Base-by-base conservation (phyloP, 2,329 filamentous ascomycete species). In the Pseudocercospora pini-densiflorae region DNA sequence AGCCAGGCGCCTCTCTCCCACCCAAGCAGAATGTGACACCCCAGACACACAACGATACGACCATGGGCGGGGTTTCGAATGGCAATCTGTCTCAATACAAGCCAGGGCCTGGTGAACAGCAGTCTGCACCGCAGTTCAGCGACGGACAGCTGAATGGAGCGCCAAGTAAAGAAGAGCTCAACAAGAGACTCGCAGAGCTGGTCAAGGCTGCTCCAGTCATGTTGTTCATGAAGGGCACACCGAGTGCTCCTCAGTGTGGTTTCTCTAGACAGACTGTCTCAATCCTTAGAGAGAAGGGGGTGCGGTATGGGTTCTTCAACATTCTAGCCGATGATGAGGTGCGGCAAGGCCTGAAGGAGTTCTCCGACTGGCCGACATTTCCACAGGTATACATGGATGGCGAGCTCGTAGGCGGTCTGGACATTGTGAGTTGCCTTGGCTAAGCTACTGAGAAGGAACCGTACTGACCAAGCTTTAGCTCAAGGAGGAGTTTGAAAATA, bases 291-390 rank as follows among this genome's bases (percentile, higher is more conserved):
- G 94, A 98, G 81, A 90, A 93, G 77, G 91, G 91, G 59, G 91
- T 99, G 67, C 93, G 97, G 78, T 99, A 98, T 79, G 95, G 95
- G 21, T 99, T 99, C 85, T 99, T 99, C 85, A 98, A 99, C 78
- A 99, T 99, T 70, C 81, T 99, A 74, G 95, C 95, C 70, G 95
- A 99, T 78, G 94, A 99, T 76, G 94, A 98, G 79, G 95, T 99
- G 57, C 87, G 95, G 68, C 94, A 98, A 82, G 95, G 95, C 0
- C 82, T 99, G 76, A 99, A 99, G 86, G 92, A 95, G 81, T 98
- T 89, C 79, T 93, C 93, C n/a, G 95, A 98, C 69, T 99, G 95
- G 95, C 95, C 95, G 9, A 99, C 95, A 0, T 99, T 93, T 81
- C 95, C 95, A 21, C 95, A 99, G 80, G 83, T 99, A 69, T 99